Percentiles rank a stretch among this genome's conserved stretches.
Evolutionary conservation across 2,329 filamentous ascomycete genomes (phyloP).

Genomic region (Fusarium dimerum): DNA sequence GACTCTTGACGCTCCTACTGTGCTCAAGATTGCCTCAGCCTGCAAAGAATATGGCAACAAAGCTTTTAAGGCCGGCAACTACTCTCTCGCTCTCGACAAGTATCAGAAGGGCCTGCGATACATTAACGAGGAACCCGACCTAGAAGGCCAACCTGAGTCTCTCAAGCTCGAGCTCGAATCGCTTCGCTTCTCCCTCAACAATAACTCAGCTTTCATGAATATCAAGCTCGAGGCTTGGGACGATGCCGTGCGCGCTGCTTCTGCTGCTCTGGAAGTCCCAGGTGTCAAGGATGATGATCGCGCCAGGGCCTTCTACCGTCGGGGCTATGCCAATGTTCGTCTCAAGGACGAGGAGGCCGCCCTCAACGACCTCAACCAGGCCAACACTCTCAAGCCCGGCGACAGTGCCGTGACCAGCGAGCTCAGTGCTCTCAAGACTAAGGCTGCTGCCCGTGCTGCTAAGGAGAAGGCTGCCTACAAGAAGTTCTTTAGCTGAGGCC

Average conservation of each 20-base stretch:
- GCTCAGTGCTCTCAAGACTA: constrained; percentile 76
- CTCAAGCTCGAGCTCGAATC: constrained; percentile 67
- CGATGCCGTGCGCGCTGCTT: constrained; percentile 70
- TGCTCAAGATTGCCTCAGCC: constrained; percentile 77
- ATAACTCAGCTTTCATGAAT: constrained; percentile 82
- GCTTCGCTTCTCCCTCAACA: constrained; percentile 83
- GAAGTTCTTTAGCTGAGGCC: constrained; percentile 74
- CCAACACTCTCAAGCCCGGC: constrained; percentile 70
- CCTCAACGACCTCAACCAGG: constrained; percentile 72
- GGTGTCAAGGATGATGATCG: constrained; percentile 73
- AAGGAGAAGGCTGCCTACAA: constrained; percentile 92
- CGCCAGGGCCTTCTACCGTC: constrained; percentile 86
- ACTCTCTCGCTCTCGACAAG: constrained; percentile 75
- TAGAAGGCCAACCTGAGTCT: constrained; percentile 70
- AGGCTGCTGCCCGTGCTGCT: constrained; percentile 68
- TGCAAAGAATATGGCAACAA: constrained; percentile 92
- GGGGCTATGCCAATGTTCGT: constrained; percentile 72
- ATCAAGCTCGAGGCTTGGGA: constrained; percentile 75
- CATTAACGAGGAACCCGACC: constrained; percentile 78
- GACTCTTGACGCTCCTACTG: constrained; percentile 64
- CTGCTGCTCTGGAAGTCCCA: constrained; percentile 69
- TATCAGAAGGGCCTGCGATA: constrained; percentile 94
- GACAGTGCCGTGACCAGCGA: constrained; percentile 78
- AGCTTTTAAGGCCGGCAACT: constrained; percentile 81
- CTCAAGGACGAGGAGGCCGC: constrained; percentile 85